These are phyloP conservation scores for Sequoiadendron giganteum DNA, from an alignment of 75 land plant genomes.

Conservation along the genomic window DNA sequence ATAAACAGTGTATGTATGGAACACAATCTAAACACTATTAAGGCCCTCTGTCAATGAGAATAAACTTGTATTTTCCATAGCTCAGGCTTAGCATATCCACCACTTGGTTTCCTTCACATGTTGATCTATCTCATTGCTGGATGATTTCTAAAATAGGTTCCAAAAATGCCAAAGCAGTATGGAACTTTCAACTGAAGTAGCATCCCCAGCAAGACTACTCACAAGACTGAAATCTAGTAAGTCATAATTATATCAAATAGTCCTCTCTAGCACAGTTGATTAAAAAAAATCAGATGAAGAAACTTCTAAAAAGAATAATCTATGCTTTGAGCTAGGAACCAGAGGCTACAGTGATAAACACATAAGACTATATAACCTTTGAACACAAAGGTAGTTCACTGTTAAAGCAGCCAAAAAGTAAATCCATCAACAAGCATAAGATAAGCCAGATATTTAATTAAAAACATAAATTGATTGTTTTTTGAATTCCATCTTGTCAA, in stretches of 20 bases:
- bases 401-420: background rate
- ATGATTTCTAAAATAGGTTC: background rate
- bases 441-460: background rate
- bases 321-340: background rate
- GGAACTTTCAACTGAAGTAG: background rate
- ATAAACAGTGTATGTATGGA: background rate
- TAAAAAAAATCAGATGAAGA: no score
- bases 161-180: background rate
- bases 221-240: background rate
- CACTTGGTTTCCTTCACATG: background rate
- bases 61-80: background rate
- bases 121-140: background rate
- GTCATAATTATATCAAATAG: background rate
- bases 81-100: background rate
- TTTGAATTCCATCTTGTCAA: no score
- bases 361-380: background rate
- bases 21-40: background rate
- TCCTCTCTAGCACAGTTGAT: background rate
- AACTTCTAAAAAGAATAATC: background rate
- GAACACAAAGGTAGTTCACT: background rate
- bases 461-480: no score
- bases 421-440: background rate
- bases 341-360: background rate
- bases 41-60: background rate
- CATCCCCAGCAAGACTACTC: background rate